Percentiles rank a stretch among this genome's conserved stretches.
Evolutionary conservation across 2,329 filamentous ascomycete genomes (phyloP).

Genomic region (Knufia fluminis): DNA sequence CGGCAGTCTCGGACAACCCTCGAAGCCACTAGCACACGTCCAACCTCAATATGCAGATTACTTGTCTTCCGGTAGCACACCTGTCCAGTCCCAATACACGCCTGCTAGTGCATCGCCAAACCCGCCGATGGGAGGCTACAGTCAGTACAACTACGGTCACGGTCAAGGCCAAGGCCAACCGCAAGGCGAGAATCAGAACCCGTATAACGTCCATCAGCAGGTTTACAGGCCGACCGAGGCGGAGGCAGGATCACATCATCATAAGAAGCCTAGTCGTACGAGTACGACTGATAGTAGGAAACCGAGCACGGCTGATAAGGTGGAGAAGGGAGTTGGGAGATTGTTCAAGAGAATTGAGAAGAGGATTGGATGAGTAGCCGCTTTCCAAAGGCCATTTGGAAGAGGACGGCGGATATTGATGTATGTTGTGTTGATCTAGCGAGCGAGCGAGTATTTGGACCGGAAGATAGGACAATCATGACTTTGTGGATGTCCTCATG

Average conservation of each 20-base stretch:
- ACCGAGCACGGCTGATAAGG: conserved; percentile 27
- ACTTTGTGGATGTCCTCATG: no score
- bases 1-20: conserved; percentile 15
- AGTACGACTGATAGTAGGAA: conserved; percentile 19
- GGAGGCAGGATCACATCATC: conserved; percentile 30
- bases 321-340: conserved; percentile 36
- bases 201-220: conserved; percentile 38
- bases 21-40: conserved; percentile 26
- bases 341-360: conserved; percentile 40
- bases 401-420: background rate
- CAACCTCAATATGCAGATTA: conserved; percentile 28
- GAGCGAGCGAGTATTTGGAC: no score
- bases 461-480: no score
- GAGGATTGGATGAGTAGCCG: conserved; percentile 22
- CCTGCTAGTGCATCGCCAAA: conserved; percentile 5
- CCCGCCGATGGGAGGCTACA: conserved; percentile 30
- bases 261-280: conserved; percentile 23
- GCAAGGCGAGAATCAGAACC: conserved; percentile 18
- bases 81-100: conserved; percentile 17
- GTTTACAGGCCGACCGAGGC: conserved; percentile 38
- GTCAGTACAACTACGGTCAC: conserved; percentile 34
- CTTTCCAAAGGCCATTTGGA: no score
- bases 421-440: no score
- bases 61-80: conserved; percentile 21
- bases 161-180: conserved; percentile 12